phyloP scores from a whole-genome alignment of 2,329 filamentous ascomycete species.

The Arthrobotrys entomopaga region DNA sequence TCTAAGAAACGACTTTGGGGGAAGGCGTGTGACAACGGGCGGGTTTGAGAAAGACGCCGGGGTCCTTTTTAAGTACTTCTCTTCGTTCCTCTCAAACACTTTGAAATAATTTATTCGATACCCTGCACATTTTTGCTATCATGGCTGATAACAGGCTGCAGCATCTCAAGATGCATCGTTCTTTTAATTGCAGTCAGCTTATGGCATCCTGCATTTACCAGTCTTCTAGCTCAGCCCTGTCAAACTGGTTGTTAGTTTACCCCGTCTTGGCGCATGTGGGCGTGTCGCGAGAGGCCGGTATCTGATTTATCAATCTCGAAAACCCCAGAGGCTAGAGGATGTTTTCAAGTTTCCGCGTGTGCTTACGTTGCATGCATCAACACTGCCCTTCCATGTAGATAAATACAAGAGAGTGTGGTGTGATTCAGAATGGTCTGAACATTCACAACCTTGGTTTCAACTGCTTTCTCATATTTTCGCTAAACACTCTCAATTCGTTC shows the following conservation, averaged over 20 bases:
- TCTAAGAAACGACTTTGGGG: neutral
- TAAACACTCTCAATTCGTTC: conserved; percentile 12
- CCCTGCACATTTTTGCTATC: too few relatives aligned
- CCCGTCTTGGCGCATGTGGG: too few relatives aligned
- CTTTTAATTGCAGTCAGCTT: neutral
- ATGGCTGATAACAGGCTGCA: too few relatives aligned
- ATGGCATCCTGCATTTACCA: neutral
- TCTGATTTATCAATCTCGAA: too few relatives aligned
- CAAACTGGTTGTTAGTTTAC: neutral
- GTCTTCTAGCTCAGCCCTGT: neutral
- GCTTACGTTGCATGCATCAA: conserved; percentile 1
- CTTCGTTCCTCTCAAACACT: neutral
- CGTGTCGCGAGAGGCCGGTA: too few relatives aligned
- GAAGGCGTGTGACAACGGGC: neutral
- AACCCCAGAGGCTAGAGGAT: neutral
- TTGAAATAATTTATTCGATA: neutral
- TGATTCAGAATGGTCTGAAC: conserved; percentile 8
- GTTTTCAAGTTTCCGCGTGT: neutral
- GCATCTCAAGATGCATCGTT: too few relatives aligned
- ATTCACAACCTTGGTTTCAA: neutral
- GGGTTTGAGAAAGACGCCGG: conserved; percentile 1
- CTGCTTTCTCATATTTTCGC: neutral
- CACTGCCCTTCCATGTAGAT: too few relatives aligned
- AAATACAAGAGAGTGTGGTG: conserved; percentile 12
- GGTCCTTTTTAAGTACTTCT: conserved; percentile 2